Percentiles rank a stretch among this genome's conserved stretches.
Conservation (phyloP, 2,329 filamentous ascomycete species). For the Massarina eburnea region DNA sequence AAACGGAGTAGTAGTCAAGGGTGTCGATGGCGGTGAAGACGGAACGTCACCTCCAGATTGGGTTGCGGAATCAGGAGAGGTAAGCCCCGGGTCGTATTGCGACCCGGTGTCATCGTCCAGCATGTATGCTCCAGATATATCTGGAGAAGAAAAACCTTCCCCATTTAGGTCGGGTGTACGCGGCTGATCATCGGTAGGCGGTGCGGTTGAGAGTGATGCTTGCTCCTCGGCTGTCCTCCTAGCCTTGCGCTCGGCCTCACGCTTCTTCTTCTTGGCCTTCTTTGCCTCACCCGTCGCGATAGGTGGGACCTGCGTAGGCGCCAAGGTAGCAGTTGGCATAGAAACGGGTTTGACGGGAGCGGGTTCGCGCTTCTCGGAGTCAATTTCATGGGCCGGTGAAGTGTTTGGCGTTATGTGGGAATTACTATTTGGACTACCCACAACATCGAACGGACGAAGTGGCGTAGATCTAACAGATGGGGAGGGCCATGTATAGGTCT, state of each 20-base stretch:
- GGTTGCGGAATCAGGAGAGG: neutral
- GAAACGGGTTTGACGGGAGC: neutral
- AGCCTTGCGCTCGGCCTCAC: constrained; percentile 21
- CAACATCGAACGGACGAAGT: neutral
- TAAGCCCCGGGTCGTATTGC: neutral
- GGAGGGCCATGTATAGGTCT: neutral
- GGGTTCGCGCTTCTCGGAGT: neutral
- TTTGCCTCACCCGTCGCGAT: constrained; percentile 12
- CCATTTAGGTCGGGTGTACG: neutral
- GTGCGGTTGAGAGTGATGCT: neutral
- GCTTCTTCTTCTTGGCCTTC: constrained; percentile 27
- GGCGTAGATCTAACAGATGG: neutral
- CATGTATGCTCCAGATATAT: neutral
- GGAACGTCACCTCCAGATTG: neutral
- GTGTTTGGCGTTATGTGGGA: neutral
- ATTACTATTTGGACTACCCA: no score
- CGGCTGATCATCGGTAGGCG: neutral
- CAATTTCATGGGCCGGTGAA: neutral
- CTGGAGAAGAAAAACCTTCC: neutral
- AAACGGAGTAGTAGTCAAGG: neutral
- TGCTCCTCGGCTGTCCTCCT: constrained; percentile 14
- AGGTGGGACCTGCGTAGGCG: neutral
- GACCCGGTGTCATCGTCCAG: neutral
- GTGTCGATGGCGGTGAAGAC: neutral
- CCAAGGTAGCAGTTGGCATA: neutral